Evolutionary conservation across 805 yeast genomes (phyloP).

Genomic region (Candida yuanshanica): DNA sequence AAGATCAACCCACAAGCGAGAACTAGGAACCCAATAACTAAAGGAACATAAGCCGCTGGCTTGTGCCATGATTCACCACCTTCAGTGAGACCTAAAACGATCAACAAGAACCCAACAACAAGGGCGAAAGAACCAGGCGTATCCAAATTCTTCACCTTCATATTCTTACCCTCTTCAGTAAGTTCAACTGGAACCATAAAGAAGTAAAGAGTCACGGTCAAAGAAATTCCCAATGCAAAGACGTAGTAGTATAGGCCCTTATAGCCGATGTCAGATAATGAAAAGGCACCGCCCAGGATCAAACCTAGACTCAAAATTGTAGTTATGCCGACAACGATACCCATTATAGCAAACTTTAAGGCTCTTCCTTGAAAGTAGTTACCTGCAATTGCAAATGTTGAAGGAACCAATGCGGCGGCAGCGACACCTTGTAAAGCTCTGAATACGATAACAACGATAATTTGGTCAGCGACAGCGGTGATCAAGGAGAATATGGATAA

Average conservation of each 20-base stretch:
- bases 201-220: conserved; percentile 22
- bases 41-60: conserved; percentile 36
- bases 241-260: conserved; percentile 33
- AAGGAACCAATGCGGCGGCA: conserved; percentile 37
- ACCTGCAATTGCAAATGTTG: conserved; percentile 29
- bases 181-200: conserved; percentile 26
- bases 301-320: conserved; percentile 35
- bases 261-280: conserved; percentile 32
- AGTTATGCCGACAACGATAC: conserved; percentile 24
- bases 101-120: conserved; percentile 30
- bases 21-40: conserved; percentile 33
- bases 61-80: conserved; percentile 39
- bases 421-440: conserved; percentile 41
- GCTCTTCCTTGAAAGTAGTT: conserved; percentile 24
- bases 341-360: conserved; percentile 24
- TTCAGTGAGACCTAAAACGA: conserved; percentile 39
- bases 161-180: conserved; percentile 17
- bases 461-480: conserved; percentile 29
- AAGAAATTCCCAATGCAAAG: conserved; percentile 26
- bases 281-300: conserved; percentile 41
- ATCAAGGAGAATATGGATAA: conserved; percentile 27
- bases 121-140: conserved; percentile 29
- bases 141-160: conserved; percentile 28
- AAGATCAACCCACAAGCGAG: conserved; percentile 23
- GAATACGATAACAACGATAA: conserved; percentile 33